phyloP scores from a whole-genome alignment of 177 flowering plant species.

The Vitis hybrid region DNA sequence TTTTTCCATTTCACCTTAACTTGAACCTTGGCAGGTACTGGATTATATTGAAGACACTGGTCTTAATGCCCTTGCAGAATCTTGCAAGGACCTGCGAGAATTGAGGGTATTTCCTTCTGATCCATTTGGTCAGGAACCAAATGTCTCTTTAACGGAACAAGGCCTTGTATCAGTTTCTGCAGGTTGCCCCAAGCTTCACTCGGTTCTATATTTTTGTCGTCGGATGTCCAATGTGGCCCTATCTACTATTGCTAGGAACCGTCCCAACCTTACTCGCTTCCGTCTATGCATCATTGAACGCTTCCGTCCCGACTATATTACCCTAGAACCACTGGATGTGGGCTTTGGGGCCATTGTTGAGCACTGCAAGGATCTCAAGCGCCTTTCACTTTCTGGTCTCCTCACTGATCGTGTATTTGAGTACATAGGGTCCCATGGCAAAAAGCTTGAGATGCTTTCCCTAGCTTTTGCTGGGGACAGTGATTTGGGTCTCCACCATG shows the following conservation, averaged over 20 bases:
- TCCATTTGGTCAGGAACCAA: conserved; percentile 57
- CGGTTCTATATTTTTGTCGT: conserved; percentile 86
- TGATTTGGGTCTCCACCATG: conserved; percentile 76
- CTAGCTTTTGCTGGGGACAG: conserved; percentile 91
- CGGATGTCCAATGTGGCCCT: conserved; percentile 85
- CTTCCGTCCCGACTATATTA: conserved; percentile 69
- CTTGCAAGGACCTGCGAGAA: conserved; percentile 77
- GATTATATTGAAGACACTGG: conserved; percentile 88
- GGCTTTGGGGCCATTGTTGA: conserved; percentile 93
- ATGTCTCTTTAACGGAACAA: conserved; percentile 69
- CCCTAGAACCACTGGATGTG: conserved; percentile 68
- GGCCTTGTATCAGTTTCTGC: conserved; percentile 82
- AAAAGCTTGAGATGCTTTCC: conserved; percentile 86
- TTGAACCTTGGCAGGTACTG: conserved; percentile 51
- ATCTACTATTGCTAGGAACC: conserved; percentile 60
- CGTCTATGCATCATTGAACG: conserved; percentile 89
- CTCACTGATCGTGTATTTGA: conserved; percentile 78
- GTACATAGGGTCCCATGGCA: conserved; percentile 74
- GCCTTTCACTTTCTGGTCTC: conserved; percentile 87
- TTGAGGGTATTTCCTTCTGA: conserved; percentile 90
- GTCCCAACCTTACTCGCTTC: conserved; percentile 71
- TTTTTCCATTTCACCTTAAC: conserved; percentile 5
- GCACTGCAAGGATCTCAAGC: conserved; percentile 70
- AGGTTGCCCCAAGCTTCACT: conserved; percentile 84
- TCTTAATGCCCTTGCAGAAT: conserved; percentile 58